Evolutionary conservation across 371 early-diverging fungal genomes (phyloP), one percentile per base, ranked within the genome.

Genomic region (Actinomucor elegans): DNA sequence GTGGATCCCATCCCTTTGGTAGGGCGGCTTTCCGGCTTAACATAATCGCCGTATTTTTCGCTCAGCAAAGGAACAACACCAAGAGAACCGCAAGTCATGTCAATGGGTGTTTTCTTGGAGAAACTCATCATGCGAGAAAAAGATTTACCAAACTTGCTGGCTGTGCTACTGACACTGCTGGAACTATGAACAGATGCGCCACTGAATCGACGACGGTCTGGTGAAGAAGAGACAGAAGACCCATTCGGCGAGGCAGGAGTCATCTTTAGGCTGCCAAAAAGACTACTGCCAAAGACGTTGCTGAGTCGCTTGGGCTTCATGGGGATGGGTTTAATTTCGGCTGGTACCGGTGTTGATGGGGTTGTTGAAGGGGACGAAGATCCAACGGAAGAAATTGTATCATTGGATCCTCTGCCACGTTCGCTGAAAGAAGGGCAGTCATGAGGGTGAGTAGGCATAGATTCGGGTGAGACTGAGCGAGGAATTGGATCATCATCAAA

Each of bases 41-140:
- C 52, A 15, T 73, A 75, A 5, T 50, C 54, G 20, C 76, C 76
- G 27, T 75, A 75, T 37, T 71, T 69, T 11, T 69, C 66, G 27
- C 51, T 26, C 7, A 67, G 32, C 2, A 58, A 20, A 38, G 67
- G 67, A 17, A 61, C 62, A 23, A 50, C 51, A 17, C 57, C 57
- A 3, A 59, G 31, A 1, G 59, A 59, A 7, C 59, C 59, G 35
- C 59, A 59, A 1, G 59, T 52, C 59, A 52, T 59, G n/a, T 59
- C 52, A 17, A 31, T 31, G 12, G 52, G 41, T 5, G 27, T 10
- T 38, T 53, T 44, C 14, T 53, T 43, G 23, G 52, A 52, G 7
- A 37, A 41, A 37, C 48, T 42, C 38, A 59, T 45, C 31, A 53
- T 53, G 21, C 53, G 48, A 33, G 55, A 50, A n/a, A 63, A 36